Conservation (phyloP, 2,329 filamentous ascomycete species). For the Pseudovirgaria hyperparasitica region DNA sequence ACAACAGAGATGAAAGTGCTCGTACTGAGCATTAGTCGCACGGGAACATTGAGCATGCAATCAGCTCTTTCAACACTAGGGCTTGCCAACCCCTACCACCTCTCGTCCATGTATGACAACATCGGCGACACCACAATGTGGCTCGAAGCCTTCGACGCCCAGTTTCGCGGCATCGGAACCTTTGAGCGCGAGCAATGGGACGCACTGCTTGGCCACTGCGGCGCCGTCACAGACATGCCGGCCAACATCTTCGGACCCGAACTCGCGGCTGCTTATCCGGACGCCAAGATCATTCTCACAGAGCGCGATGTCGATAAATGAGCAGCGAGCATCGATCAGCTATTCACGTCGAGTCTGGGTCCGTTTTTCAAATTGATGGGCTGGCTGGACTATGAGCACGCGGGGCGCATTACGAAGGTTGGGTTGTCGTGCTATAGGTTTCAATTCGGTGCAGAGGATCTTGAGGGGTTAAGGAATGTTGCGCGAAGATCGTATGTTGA, state of each 20-base stretch:
- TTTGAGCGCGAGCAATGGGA: constrained; percentile 59
- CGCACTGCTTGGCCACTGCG: constrained; percentile 50
- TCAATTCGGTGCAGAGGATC: too few species aligned
- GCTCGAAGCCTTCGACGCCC: constrained; percentile 54
- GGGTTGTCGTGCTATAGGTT: too few species aligned
- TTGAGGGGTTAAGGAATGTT: too few species aligned
- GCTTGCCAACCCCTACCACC: constrained; percentile 59
- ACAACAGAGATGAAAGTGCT: constrained; percentile 59
- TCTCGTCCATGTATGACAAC: constrained; percentile 60
- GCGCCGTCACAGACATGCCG: constrained; percentile 58
- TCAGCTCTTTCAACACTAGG: constrained; percentile 53
- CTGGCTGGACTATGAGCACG: too few species aligned
- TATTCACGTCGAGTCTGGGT: too few species aligned
- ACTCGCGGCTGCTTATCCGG: constrained; percentile 18
- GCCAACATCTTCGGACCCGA: constrained; percentile 51
- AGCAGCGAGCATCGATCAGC: constrained; percentile 11
- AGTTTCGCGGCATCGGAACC: constrained; percentile 46
- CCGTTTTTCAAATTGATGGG: too few species aligned
- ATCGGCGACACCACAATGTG: constrained; percentile 55
- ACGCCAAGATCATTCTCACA: constrained; percentile 21
- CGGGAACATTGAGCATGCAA: constrained; percentile 54
- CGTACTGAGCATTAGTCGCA: constrained; percentile 52
- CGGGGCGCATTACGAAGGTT: too few species aligned
- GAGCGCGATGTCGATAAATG: constrained; percentile 9
- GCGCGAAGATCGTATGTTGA: constrained; percentile 13